Evolutionary conservation across 2,329 filamentous ascomycete species (phyloP).

Genomic region (Colletotrichum chrysophilum): DNA sequence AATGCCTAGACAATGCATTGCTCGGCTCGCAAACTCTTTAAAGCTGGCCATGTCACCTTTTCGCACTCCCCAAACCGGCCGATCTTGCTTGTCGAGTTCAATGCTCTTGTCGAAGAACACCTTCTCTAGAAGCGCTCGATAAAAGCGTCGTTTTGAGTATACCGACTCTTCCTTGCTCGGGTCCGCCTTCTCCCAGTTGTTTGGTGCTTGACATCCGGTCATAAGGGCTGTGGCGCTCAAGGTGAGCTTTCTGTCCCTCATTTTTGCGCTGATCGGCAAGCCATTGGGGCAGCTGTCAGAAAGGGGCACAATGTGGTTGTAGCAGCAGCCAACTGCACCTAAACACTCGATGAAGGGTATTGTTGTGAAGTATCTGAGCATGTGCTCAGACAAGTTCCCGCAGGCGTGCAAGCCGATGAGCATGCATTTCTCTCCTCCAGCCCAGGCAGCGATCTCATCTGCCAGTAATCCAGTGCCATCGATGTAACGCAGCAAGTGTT

Average conservation of each 20-base stretch:
- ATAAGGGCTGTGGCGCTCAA: constrained; percentile 36
- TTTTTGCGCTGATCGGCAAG: constrained; percentile 40
- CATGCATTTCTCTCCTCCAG: constrained; percentile 30
- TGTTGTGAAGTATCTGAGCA: constrained; percentile 32
- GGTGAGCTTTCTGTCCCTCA: constrained; percentile 24
- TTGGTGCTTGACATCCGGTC: constrained; percentile 36
- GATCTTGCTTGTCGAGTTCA: neutral
- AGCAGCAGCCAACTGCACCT: constrained; percentile 36
- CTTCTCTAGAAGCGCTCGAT: constrained; percentile 31
- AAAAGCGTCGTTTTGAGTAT: constrained; percentile 30
- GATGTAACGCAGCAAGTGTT: constrained; percentile 31
- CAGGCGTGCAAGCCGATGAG: constrained; percentile 37
- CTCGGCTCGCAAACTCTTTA: constrained; percentile 27
- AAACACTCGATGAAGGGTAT: constrained; percentile 26
- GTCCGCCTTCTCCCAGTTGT: constrained; percentile 33
- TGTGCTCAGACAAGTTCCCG: constrained; percentile 36
- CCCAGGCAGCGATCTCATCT: constrained; percentile 30
- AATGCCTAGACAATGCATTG: constrained; percentile 28
- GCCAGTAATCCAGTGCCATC: constrained; percentile 27
- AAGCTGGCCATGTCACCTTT: constrained; percentile 33
- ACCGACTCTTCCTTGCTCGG: constrained; percentile 16
- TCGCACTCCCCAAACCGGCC: constrained; percentile 33
- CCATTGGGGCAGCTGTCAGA: constrained; percentile 41
- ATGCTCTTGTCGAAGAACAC: constrained; percentile 29
- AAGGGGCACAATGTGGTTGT: constrained; percentile 34